Conservation (phyloP, 2,329 filamentous ascomycete genomes). For the Gliomastix tumulicola region DNA sequence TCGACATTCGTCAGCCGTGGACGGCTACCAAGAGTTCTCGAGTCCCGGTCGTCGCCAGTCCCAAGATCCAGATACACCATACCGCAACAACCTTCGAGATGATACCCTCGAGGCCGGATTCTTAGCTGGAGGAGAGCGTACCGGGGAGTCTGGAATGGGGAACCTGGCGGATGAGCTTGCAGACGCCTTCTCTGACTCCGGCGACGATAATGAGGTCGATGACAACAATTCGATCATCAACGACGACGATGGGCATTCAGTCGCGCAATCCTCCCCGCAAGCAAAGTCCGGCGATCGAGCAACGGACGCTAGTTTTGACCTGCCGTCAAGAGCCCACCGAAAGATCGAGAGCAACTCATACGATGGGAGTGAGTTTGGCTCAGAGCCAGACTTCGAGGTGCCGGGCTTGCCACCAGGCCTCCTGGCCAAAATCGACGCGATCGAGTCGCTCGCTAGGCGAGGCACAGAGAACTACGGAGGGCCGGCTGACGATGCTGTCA, state of each 20-base stretch:
- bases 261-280: too few relatives aligned
- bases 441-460: slow-evolving; percentile 62
- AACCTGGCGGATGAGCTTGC: slow-evolving; percentile 78
- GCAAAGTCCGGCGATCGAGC: slow-evolving; percentile 10
- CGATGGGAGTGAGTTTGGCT: slow-evolving; percentile 69
- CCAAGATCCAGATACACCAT: slow-evolving; percentile 41
- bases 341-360: slow-evolving; percentile 49
- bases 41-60: slow-evolving; percentile 45
- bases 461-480: slow-evolving; percentile 61
- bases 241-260: slow-evolving; percentile 4
- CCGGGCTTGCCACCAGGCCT: slow-evolving; percentile 61
- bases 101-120: slow-evolving; percentile 40
- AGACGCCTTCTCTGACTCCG: slow-evolving; percentile 62
- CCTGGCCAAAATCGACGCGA: slow-evolving; percentile 62
- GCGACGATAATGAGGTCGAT: slow-evolving; percentile 35
- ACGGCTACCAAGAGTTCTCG: too few relatives aligned
- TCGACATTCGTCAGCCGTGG: slow-evolving; percentile 48
- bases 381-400: slow-evolving; percentile 62
- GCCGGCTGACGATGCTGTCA: slow-evolving; percentile 58
- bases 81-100: slow-evolving; percentile 38
- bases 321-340: slow-evolving; percentile 42
- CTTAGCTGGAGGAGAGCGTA: slow-evolving; percentile 29
- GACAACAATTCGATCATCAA: not conserved
- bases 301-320: slow-evolving; percentile 32
- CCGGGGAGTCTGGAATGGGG: slow-evolving; percentile 53